A percentile compares a stretch with the other conserved stretches of the same genome.
Conservation (phyloP, 306 rosid species). For the Styphnolobium japonicum region DNA sequence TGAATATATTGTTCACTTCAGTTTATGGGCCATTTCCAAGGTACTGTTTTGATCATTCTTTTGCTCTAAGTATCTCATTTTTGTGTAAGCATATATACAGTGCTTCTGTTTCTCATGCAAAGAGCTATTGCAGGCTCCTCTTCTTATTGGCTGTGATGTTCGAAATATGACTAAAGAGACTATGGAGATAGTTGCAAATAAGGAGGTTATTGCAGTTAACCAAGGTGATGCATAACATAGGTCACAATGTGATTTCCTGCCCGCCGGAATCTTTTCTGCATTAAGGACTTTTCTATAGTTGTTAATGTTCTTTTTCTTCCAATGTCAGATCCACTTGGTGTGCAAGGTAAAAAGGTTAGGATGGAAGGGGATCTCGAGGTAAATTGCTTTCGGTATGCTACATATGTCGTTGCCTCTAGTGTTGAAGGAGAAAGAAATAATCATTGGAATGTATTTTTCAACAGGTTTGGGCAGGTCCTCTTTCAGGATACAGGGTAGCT, state of each 20-base stretch:
- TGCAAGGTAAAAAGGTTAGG: conserved; percentile 67
- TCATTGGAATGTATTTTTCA: neutral
- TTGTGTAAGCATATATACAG: neutral
- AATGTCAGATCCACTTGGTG: conserved; percentile 53
- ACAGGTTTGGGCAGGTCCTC: conserved; percentile 77
- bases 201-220: conserved; percentile 61
- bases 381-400: neutral
- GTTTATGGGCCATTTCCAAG: conserved; percentile 77
- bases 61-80: neutral
- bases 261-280: neutral
- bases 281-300: neutral
- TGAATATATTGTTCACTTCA: conserved; percentile 67
- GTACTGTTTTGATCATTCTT: conserved; percentile 20
- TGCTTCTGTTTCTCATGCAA: neutral
- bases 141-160: conserved; percentile 75
- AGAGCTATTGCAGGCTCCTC: conserved; percentile 58
- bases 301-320: neutral
- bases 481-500: conserved; percentile 49
- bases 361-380: conserved; percentile 69
- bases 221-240: conserved; percentile 39
- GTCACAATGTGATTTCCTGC: neutral
- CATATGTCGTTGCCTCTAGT: neutral
- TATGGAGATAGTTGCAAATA: conserved; percentile 44
- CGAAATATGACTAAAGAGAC: conserved; percentile 62
- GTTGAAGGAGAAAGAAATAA: neutral